These are phyloP conservation scores for Rhodotorula sphaerocarpa DNA, from an alignment of 768 basidiomycete species.

Conservation along the genomic window DNA sequence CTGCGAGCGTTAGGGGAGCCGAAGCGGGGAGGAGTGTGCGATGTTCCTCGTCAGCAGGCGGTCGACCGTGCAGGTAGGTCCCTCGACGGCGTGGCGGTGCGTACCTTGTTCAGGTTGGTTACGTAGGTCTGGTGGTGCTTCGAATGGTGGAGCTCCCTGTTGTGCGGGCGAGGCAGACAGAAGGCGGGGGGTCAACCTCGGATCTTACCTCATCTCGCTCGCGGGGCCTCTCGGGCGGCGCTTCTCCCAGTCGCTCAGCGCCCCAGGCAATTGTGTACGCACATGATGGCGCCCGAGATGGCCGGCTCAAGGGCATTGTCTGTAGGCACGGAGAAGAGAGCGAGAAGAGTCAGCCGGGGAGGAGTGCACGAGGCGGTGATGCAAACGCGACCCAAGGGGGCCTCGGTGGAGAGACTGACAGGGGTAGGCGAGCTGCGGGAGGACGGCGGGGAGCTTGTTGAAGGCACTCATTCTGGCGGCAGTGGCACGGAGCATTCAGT, in stretches of 20 bases:
- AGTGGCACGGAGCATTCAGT: constrained; percentile 5
- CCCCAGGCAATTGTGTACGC: too few species aligned
- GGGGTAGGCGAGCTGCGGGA: constrained; percentile 69
- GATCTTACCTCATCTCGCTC: too few species aligned
- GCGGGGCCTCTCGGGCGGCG: too few species aligned
- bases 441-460: constrained; percentile 46
- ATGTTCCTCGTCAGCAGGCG: not conserved
- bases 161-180: not conserved
- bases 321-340: too few species aligned
- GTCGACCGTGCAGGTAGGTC: not conserved
- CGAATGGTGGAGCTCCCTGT: constrained; percentile 31
- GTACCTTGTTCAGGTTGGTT: constrained; percentile 66
- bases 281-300: constrained; percentile 86
- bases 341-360: too few species aligned
- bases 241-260: not conserved
- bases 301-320: constrained; percentile 83
- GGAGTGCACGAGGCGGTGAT: too few species aligned
- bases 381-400: too few species aligned
- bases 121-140: constrained; percentile 73
- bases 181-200: too few species aligned
- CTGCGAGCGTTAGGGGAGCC: not conserved
- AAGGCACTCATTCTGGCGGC: constrained; percentile 9
- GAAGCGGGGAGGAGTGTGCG: not conserved
- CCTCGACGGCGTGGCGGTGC: not conserved
- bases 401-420: constrained; percentile 38